These are phyloP conservation scores for Closterium sp. DNA, from an alignment of 139 green algal species.

Conservation along the genomic window DNA sequence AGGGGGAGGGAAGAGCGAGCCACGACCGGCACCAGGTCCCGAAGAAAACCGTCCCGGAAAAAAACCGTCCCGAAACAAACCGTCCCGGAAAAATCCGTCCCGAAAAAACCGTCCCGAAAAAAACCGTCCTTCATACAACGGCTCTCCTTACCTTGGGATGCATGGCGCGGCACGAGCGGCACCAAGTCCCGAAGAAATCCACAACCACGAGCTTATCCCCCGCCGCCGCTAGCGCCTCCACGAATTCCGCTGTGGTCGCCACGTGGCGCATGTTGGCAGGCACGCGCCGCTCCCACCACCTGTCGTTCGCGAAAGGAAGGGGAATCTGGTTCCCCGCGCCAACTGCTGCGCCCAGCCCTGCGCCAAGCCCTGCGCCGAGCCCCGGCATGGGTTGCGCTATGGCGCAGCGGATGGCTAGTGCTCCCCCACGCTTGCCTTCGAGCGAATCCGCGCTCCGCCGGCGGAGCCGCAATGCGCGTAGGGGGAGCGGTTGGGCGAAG, in stretches of 20 bases:
- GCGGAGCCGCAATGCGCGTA: neutral
- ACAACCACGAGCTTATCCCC: conserved; percentile 83
- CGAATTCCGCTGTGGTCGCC: conserved; percentile 70
- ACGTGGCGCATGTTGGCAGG: conserved; percentile 73
- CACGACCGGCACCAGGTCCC: conserved; percentile 90
- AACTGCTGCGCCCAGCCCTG: neutral
- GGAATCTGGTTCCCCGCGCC: neutral
- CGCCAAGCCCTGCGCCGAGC: neutral
- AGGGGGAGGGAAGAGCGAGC: no score
- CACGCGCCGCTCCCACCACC: conserved; percentile 68
- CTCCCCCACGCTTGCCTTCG: neutral
- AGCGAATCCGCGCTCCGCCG: neutral
- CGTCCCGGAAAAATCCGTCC: no score
- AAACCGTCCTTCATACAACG: no score
- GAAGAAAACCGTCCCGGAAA: conserved; percentile 90
- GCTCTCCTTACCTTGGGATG: conserved; percentile 84
- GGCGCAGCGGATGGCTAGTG: neutral
- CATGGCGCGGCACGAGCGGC: conserved; percentile 81
- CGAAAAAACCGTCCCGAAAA: no score
- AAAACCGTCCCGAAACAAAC: no score
- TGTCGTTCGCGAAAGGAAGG: neutral
- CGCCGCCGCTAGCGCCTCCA: conserved; percentile 73
- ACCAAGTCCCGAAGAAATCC: conserved; percentile 90
- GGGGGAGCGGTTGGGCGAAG: neutral
- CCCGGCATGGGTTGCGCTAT: neutral